Base-by-base conservation (phyloP, 2,329 filamentous ascomycete genomes). In the Lachnellula cervina region DNA sequence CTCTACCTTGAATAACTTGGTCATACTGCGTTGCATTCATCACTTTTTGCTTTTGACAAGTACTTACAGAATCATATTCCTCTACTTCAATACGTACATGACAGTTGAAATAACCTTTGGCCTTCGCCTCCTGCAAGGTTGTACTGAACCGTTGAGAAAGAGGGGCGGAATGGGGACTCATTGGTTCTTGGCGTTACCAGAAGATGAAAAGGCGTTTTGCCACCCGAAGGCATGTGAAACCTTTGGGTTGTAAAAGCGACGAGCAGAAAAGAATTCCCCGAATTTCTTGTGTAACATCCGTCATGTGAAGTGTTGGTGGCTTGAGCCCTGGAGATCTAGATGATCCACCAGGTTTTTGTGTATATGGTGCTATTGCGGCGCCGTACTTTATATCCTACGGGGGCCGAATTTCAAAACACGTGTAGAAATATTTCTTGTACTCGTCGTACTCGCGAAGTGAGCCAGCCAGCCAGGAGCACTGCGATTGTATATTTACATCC, bases 221-320 rank as follows among this genome's bases (percentile, higher is more conserved):
- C 48, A 28, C 43, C 44, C 14, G 25, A 49, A 56, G 51, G 42
- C n/a, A 48, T 37, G 45, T 50, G 38, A 40, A 44, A 48, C 38
- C 28, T 28, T 51, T 47, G 53, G 53, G 57, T 35, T 25, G 13
- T 28, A 43, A 37, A 17, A 45, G 35, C 57, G 53, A 59, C 35
- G 43, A 52, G 56, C 56, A 58, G 50, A 54, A 56, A 56, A 59
- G 49, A 28, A 23, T 45, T 54, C 32, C 38, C 23, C 17, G 21
- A 23, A 21, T n/a, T 13, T 19, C 32, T 45, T 55, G 52, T 46
- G 52, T 49, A 48, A 55, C 52, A 11, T 7, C 14, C 17, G 19
- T 54, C 34, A 48, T 19, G 23, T 54, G 44, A 25, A 47, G 17
- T 35, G 28, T 45, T 40, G 51, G 37, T 44, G 28, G 32, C 17